phyloP scores from a whole-genome alignment of 306 rosid genomes.

The Astragalus glycyphyllos region DNA sequence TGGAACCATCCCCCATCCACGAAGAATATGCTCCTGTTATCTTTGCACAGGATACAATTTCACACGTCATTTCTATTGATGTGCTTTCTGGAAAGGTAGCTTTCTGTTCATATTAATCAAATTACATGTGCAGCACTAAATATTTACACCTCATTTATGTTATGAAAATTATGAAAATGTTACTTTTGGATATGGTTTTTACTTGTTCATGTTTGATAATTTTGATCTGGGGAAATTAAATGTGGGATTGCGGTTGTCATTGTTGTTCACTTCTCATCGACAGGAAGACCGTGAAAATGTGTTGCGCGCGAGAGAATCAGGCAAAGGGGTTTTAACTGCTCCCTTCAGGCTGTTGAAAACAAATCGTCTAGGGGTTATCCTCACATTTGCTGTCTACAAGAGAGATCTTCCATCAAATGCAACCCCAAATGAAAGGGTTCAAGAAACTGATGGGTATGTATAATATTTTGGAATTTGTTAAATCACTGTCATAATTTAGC shows the following conservation, averaged over 20 bases:
- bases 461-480: conserved; percentile 18
- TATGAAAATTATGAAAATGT: conserved; percentile 16
- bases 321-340: conserved; percentile 95
- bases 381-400: conserved; percentile 96
- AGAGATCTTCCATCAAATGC: conserved; percentile 87
- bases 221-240: too few relatives aligned
- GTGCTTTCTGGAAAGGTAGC: conserved; percentile 85
- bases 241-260: conserved; percentile 22
- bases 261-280: conserved; percentile 43
- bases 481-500: conserved; percentile 13
- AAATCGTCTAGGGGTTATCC: conserved; percentile 90
- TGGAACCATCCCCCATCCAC: conserved; percentile 76
- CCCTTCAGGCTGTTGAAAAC: conserved; percentile 89
- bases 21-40: conserved; percentile 99
- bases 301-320: conserved; percentile 88
- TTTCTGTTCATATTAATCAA: conserved; percentile 35
- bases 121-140: conserved; percentile 6
- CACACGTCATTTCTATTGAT: conserved; percentile 87
- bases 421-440: conserved; percentile 86
- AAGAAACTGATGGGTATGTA: conserved; percentile 90
- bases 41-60: conserved; percentile 94
- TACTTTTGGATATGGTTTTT: conserved; percentile 20
- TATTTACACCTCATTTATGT: too few relatives aligned
- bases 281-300: conserved; percentile 94
- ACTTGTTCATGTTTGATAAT: too few relatives aligned